These are phyloP conservation scores for Peronospora destructor DNA, from an alignment of 352 stramenopile species.

Conservation along the genomic window DNA sequence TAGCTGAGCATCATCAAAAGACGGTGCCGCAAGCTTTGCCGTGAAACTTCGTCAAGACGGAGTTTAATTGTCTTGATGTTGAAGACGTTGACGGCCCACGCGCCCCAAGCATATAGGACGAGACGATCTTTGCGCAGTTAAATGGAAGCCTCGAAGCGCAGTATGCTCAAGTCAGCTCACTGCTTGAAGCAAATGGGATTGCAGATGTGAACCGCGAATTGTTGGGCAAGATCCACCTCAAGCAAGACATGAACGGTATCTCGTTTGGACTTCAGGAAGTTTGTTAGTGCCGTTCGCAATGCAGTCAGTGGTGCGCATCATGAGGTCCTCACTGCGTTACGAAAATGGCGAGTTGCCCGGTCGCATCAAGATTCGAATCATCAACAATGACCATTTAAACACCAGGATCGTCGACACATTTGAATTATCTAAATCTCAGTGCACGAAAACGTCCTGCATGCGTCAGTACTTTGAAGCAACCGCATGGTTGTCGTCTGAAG, in stretches of 20 bases:
- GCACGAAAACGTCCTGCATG: slow-evolving; percentile 22
- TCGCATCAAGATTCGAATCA: slow-evolving; percentile 5
- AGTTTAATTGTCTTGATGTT: slow-evolving; percentile 1
- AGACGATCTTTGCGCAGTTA: slow-evolving; percentile 26
- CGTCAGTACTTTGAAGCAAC: slow-evolving; percentile 22
- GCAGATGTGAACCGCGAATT: slow-evolving; percentile 10
- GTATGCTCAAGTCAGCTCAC: slow-evolving; percentile 19
- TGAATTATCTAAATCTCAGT: slow-evolving; percentile 21
- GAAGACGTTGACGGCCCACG: slow-evolving; percentile 1
- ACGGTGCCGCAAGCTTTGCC: slow-evolving; percentile 7
- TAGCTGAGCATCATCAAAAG: slow-evolving; percentile 17
- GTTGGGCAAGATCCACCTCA: slow-evolving; percentile 15
- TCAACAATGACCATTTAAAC: slow-evolving; percentile 30
- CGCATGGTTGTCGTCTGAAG: slow-evolving; percentile 31
- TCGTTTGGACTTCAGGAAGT: slow-evolving; percentile 23
- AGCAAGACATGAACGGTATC: slow-evolving; percentile 17
- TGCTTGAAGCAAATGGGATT: slow-evolving; percentile 16
- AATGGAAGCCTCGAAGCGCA: slow-evolving; percentile 23
- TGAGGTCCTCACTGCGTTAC: slow-evolving; percentile 21
- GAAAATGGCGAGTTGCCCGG: slow-evolving; percentile 6
- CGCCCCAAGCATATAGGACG: slow-evolving; percentile 16
- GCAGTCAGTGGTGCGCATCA: slow-evolving; percentile 16
- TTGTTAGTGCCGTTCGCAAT: slow-evolving; percentile 28
- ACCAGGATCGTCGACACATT: slow-evolving; percentile 29
- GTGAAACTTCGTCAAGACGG: slow-evolving; percentile 15